Evolutionary conservation across 352 stramenopile species (phyloP).

Genomic region (Globisporangium cystogenes): DNA sequence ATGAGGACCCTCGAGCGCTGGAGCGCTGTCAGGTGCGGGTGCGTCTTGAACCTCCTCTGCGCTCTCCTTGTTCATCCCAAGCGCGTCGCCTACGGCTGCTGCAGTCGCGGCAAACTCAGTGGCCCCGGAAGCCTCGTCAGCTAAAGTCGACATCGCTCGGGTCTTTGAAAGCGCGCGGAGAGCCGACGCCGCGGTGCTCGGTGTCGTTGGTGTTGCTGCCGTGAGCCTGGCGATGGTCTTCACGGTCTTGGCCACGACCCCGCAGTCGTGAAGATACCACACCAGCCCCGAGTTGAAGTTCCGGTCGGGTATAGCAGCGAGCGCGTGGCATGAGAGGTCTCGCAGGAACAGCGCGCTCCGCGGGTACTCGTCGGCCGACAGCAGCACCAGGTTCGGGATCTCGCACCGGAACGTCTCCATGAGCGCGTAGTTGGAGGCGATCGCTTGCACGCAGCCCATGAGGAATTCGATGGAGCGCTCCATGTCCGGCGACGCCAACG

Average conservation of each 20-base stretch:
- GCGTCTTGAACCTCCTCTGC: background rate
- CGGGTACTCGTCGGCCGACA: conserved; percentile 65
- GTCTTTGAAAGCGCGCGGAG: conserved; percentile 16
- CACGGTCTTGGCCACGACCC: conserved; percentile 39
- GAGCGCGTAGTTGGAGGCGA: conserved; percentile 37
- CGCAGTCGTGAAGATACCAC: conserved; percentile 76
- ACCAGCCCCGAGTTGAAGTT: conserved; percentile 68
- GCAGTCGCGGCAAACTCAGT: conserved; percentile 11
- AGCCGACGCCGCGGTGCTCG: conserved; percentile 24
- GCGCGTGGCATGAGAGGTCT: conserved; percentile 34
- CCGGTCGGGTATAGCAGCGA: conserved; percentile 39
- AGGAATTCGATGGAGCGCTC: conserved; percentile 39
- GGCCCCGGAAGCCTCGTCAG: background rate
- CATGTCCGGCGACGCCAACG: conserved; percentile 13
- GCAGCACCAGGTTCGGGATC: conserved; percentile 52
- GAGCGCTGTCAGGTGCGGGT: background rate
- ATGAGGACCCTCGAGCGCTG: background rate
- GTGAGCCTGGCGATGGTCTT: conserved; percentile 34
- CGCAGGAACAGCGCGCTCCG: conserved; percentile 33
- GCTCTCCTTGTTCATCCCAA: conserved; percentile 35
- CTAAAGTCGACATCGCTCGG: background rate
- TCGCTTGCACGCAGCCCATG: conserved; percentile 56
- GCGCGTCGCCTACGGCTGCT: conserved; percentile 59
- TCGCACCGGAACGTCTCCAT: conserved; percentile 72
- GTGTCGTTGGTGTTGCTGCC: conserved; percentile 24